Base-by-base conservation (phyloP, 495 filamentous ascomycete species). In the Xylaria bambusicola region DNA sequence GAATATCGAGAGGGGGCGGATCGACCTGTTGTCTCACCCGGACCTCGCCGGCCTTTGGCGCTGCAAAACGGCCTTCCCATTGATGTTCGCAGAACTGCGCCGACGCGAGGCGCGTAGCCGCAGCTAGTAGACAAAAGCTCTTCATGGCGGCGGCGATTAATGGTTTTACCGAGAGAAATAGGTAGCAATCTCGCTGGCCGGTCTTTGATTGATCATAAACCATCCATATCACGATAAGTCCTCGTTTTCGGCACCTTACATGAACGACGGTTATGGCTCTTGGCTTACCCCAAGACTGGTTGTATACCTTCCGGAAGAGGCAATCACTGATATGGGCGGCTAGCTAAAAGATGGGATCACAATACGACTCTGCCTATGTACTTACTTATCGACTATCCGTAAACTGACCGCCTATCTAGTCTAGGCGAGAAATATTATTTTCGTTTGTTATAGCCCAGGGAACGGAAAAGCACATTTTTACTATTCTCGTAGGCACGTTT, bases 21-120 rank as follows among this genome's bases (percentile, higher is more conserved):
- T 56, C 48, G 33, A 58, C 52, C 52, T 62, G 12, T 13, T 61
- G 56, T 26, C 51, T 66, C 18, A 29, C 56, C 18, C 56, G 62
- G 0, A 61, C 24, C 41, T 65, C 56, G 33, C 58, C 60, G 8
- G 60, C 48, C 27, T 55, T 38, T 18, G 55, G 60, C 4, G 51
- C 33, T 48, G 65, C 65, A 18, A 62, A 68, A 27, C 55, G 54
- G 6, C 65, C 65, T 31, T 65, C 52, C 65, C 65, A 68, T 27
- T 68, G 65, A 13, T 68, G 65, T 36, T 68, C 65, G 45, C 65
- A 68, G 48, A 55, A 58, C 26, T 68, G 65, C 15, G 60, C 62
- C 18, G 52, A n/a, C 23, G 54, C 60, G 21, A 53, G 18, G 10
- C 33, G 15, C 6, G 47, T 35, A 17, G 35, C 8, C 31, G 49